Percentiles rank a stretch among this genome's conserved stretches.
These are phyloP conservation scores for Picochlorum sp. DNA, from an alignment of 139 green algal genomes.

Conservation along the genomic window DNA sequence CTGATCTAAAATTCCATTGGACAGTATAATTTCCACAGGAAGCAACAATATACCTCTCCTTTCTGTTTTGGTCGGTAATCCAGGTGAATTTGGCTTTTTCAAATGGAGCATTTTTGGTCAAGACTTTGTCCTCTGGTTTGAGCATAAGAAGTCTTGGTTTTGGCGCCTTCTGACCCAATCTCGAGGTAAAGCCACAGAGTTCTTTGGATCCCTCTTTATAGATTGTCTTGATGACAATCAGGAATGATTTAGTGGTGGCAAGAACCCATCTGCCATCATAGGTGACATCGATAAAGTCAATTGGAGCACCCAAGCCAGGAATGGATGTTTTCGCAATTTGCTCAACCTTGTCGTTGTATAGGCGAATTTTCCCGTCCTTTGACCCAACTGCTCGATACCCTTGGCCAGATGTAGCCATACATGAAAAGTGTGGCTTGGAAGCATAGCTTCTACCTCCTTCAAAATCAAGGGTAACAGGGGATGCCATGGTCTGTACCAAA, in stretches of 20 bases:
- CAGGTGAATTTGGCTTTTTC: slow-evolving; percentile 70
- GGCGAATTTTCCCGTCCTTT: slow-evolving; percentile 73
- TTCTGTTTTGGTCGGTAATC: slow-evolving; percentile 68
- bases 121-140: slow-evolving; percentile 58
- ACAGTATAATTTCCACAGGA: slow-evolving; percentile 67
- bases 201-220: slow-evolving; percentile 46
- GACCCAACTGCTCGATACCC: slow-evolving; percentile 82
- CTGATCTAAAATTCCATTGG: slow-evolving; percentile 74
- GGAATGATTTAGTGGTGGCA: slow-evolving; percentile 86
- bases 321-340: slow-evolving; percentile 77
- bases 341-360: slow-evolving; percentile 81
- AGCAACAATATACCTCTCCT: slow-evolving; percentile 81
- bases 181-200: slow-evolving; percentile 64
- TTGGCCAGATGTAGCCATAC: slow-evolving; percentile 67
- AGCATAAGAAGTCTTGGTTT: slow-evolving; percentile 81
- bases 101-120: slow-evolving; percentile 31
- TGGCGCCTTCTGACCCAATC: slow-evolving; percentile 49
- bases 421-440: slow-evolving; percentile 62
- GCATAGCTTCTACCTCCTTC: slow-evolving; percentile 83
- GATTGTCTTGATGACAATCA: slow-evolving; percentile 86
- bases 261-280: slow-evolving; percentile 83
- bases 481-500: slow-evolving; percentile 45
- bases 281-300: slow-evolving; percentile 87
- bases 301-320: slow-evolving; percentile 75
- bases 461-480: slow-evolving; percentile 44